Conservation (phyloP, 1,284 basidiomycete genomes). For the Peniophora sp. region DNA sequence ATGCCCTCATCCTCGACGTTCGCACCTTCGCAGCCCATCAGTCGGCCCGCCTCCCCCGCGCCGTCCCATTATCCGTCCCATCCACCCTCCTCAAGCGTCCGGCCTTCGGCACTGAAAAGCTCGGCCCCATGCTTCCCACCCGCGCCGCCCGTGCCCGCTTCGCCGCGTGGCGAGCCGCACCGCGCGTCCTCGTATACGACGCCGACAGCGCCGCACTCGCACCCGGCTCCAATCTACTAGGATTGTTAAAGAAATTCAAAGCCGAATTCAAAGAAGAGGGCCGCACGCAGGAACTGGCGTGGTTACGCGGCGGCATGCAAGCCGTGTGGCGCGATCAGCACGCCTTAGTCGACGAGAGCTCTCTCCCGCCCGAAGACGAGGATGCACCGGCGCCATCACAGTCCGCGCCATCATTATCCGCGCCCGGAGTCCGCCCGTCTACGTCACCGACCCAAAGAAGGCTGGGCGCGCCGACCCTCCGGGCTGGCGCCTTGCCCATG, state of each 20-base stretch:
- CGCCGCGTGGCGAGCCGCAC: constrained; percentile 44
- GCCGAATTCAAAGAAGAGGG: constrained; percentile 53
- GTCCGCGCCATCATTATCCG: constrained; percentile 22
- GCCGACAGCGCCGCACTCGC: constrained; percentile 57
- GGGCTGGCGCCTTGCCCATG: constrained; percentile 7
- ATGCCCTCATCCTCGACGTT: constrained; percentile 73
- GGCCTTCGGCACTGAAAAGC: constrained; percentile 67
- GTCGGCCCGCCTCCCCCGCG: constrained; percentile 55
- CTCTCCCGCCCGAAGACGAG: constrained; percentile 44
- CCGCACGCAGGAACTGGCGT: constrained; percentile 41
- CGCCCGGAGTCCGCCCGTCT: constrained; percentile 56
- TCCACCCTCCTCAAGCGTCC: constrained; percentile 91
- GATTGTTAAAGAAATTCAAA: constrained; percentile 81
- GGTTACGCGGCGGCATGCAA: constrained; percentile 77
- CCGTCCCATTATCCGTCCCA: constrained; percentile 88
- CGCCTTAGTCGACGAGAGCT: constrained; percentile 44
- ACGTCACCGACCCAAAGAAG: constrained; percentile 15
- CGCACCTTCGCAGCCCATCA: constrained; percentile 74
- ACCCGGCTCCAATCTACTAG: constrained; percentile 65
- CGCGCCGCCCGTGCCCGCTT: constrained; percentile 51
- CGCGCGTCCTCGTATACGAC: constrained; percentile 75
- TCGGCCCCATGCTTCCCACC: constrained; percentile 70
- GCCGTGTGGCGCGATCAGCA: constrained; percentile 51
- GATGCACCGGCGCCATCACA: constrained; percentile 20
- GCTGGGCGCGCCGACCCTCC: constrained; percentile 4